Evolutionary conservation across 2,329 filamentous ascomycete genomes (phyloP), one percentile per base, ranked within the genome.

Genomic region (Pestalotiopsis sp.): DNA sequence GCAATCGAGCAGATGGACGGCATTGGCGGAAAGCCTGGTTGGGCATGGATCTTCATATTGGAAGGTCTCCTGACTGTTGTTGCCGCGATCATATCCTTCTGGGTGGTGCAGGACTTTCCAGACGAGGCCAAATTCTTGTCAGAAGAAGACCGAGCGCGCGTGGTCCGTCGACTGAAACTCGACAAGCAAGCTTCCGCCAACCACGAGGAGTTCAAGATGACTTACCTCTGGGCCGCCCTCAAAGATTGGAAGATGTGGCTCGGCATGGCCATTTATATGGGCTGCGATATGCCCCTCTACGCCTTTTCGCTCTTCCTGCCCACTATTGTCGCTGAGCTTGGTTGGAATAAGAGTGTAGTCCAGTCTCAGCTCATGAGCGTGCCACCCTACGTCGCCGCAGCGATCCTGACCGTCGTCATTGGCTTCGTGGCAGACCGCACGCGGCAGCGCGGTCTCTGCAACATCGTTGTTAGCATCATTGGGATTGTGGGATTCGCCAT

Each of bases 231-330:
- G 86, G 86, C 88, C 13, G 89, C 89, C 6, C 73, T 95, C 20
- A 90, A 86, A 68, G 94, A 97, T 76, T 97, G 92, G 91, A 97
- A 97, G 82, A 97, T 91, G 22, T 96, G 89, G 79, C 82, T 86
- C 1, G 91, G 88, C 13, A 91, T 92, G 78, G 78, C 92, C 58
- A 90, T 95, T 68, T 96, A 94, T 77, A 93, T 94, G 89, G 93
- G 92, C 1, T 85, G 84, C 52, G 87, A 92, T 71, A 91, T 90
- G 75, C 86, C 91, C 0, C 82, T 94, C 4, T 94, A 94, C 76
- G 89, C 89, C 3, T 94, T 94, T 79, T 90, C 88, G 1, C 84
- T 94, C 3, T 94, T 97, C 80, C 80, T 95, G 2, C 94, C 94
- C 0, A 92, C 89, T 20, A 97, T 97, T 75, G 91, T 97, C 71